phyloP scores from a whole-genome alignment of 805 yeast species.

The Candida hungchunana region DNA sequence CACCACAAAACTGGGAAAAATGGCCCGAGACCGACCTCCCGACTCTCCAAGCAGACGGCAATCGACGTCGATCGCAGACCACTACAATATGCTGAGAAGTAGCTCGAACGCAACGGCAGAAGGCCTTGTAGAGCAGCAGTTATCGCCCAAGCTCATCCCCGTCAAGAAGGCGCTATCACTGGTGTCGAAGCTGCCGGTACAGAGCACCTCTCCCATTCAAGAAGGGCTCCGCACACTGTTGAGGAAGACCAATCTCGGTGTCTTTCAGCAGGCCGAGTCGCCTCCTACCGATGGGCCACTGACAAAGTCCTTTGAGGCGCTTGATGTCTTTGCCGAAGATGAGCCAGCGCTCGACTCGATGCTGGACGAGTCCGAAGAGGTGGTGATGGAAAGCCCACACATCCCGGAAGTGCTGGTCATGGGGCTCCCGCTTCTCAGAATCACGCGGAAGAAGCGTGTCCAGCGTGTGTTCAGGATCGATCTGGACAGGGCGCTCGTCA shows the following conservation, averaged over 20 bases:
- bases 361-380: conserved; percentile 5
- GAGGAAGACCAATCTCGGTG: conserved; percentile 17
- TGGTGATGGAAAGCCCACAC: conserved; percentile 27
- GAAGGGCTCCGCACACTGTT: conserved; percentile 13
- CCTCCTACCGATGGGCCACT: conserved; percentile 22
- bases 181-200: conserved; percentile 14
- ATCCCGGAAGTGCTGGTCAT: conserved; percentile 46
- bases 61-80: conserved; percentile 15
- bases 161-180: conserved; percentile 15
- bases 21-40: too few species aligned
- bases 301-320: conserved; percentile 19
- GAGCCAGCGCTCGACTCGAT: background rate
- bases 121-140: conserved; percentile 1
- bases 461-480: conserved; percentile 55
- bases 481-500: conserved; percentile 46
- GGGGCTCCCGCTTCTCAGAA: conserved; percentile 62
- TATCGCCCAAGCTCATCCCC: conserved; percentile 9
- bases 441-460: conserved; percentile 66
- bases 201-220: conserved; percentile 9
- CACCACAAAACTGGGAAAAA: background rate
- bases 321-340: background rate
- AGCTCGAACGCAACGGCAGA: conserved; percentile 4
- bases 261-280: conserved; percentile 5
- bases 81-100: conserved; percentile 17
- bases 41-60: conserved; percentile 2